Evolutionary conservation across 148 eudicot genomes (phyloP).

Genomic region (Rhododendron molle): DNA sequence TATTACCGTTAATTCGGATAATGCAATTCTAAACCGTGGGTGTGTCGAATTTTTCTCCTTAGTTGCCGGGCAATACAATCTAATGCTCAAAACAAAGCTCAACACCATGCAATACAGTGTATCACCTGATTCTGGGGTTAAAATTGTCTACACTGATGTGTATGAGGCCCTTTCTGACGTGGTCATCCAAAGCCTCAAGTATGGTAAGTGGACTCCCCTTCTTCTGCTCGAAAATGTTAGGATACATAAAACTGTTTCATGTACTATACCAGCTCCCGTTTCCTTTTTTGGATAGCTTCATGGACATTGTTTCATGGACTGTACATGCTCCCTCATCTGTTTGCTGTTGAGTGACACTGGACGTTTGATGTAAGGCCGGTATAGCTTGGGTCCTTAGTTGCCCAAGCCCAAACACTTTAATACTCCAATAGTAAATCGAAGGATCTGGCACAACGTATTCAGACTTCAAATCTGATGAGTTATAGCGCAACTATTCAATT

Average conservation of each 20-base stretch:
- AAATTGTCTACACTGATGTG: neutral
- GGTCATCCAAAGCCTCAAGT: neutral
- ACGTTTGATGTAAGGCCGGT: neutral
- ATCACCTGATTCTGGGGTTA: neutral
- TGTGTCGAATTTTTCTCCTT: conserved; percentile 44
- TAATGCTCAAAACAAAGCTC: conserved; percentile 17
- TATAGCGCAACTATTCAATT: too few species aligned
- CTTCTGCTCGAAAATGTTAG: too few species aligned
- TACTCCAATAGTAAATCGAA: too few species aligned
- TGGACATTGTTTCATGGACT: too few species aligned
- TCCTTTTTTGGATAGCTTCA: too few species aligned
- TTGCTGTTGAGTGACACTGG: too few species aligned
- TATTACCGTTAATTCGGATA: conserved; percentile 26
- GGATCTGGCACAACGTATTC: too few species aligned
- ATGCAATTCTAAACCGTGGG: conserved; percentile 15
- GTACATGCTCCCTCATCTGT: neutral
- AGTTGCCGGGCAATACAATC: conserved; percentile 42
- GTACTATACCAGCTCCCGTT: neutral
- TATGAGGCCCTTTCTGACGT: neutral
- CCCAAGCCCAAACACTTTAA: too few species aligned
- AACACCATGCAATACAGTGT: too few species aligned
- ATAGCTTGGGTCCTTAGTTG: neutral
- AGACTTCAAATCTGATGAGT: too few species aligned
- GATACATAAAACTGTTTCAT: too few species aligned
- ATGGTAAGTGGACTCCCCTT: too few species aligned